Percentiles rank a stretch among this genome's conserved stretches.
Evolutionary conservation across 192 early-diverging fungal genomes (phyloP).

Genomic region (Backusella sp.): DNA sequence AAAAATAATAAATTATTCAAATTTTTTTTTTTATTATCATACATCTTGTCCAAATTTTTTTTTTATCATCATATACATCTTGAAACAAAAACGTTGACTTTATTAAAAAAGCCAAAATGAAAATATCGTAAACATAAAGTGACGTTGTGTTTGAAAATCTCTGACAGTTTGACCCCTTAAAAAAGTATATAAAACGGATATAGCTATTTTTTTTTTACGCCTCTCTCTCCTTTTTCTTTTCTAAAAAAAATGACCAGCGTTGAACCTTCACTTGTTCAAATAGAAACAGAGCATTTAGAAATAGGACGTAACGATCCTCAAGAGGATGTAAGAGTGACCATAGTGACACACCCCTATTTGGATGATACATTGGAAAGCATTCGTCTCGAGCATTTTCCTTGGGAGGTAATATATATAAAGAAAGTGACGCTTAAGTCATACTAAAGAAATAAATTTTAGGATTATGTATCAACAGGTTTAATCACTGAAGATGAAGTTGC

Average conservation of each 20-base stretch:
- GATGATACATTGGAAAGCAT: constrained; percentile 73
- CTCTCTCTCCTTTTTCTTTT: background rate
- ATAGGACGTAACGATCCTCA: constrained; percentile 17
- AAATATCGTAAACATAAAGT: background rate
- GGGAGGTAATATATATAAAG: constrained; percentile 75
- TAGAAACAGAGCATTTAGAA: constrained; percentile 8
- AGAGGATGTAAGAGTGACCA: constrained; percentile 42
- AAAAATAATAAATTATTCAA: background rate
- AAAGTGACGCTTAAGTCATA: background rate
- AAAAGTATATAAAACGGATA: background rate
- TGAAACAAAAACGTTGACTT: too few relatives aligned
- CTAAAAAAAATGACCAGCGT: background rate
- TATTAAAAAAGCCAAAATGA: background rate
- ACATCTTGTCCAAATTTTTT: too few relatives aligned
- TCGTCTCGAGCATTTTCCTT: constrained; percentile 76
- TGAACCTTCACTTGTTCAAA: background rate
- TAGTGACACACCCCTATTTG: constrained; percentile 80
- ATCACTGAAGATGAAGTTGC: constrained; percentile 77
- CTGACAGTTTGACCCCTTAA: constrained; percentile 5
- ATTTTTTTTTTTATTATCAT: background rate
- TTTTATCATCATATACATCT: too few relatives aligned
- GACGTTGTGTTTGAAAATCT: background rate
- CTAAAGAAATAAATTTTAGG: constrained; percentile 47
- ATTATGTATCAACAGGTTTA: constrained; percentile 80
- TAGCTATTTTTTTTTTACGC: background rate